phyloP scores from a whole-genome alignment of 495 filamentous ascomycete species.

The Neurospora sp. region DNA sequence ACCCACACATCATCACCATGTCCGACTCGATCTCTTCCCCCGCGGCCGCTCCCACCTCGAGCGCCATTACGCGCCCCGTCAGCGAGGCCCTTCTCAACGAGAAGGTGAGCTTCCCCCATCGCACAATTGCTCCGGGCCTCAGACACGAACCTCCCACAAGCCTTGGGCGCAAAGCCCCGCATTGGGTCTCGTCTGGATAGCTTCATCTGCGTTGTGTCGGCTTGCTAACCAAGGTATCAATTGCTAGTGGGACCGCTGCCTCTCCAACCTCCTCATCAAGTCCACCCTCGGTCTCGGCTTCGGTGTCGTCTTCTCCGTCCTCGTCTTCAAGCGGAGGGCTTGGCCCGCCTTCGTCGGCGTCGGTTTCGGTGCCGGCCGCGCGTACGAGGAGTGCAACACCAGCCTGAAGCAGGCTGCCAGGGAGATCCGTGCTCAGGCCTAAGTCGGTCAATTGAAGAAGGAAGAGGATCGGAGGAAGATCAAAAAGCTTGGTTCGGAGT shows the following conservation, averaged over 20 bases:
- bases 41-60: conserved; percentile 16
- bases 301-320: conserved; percentile 95
- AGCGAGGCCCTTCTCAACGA: conserved; percentile 92
- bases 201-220: not conserved
- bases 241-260: conserved; percentile 87
- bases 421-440: conserved; percentile 38
- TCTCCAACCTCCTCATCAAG: conserved; percentile 92
- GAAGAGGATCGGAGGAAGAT: not conserved
- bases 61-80: conserved; percentile 55
- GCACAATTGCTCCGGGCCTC: not conserved
- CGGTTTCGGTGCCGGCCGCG: conserved; percentile 90
- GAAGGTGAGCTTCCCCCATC: conserved; percentile 52
- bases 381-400: conserved; percentile 84
- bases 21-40: conserved; percentile 27
- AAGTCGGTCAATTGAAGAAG: not conserved
- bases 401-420: conserved; percentile 46
- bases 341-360: conserved; percentile 90
- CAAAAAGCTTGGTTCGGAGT: not conserved
- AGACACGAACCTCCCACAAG: not conserved
- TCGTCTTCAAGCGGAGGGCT: conserved; percentile 92
- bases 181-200: not conserved
- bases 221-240: conserved; percentile 3
- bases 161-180: not conserved
- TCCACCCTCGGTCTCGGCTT: conserved; percentile 88
- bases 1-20: conserved; percentile 21